Percentiles rank a stretch among this genome's conserved stretches.
Conservation (phyloP, 129 eudicot species). For the Centella asiatica region DNA sequence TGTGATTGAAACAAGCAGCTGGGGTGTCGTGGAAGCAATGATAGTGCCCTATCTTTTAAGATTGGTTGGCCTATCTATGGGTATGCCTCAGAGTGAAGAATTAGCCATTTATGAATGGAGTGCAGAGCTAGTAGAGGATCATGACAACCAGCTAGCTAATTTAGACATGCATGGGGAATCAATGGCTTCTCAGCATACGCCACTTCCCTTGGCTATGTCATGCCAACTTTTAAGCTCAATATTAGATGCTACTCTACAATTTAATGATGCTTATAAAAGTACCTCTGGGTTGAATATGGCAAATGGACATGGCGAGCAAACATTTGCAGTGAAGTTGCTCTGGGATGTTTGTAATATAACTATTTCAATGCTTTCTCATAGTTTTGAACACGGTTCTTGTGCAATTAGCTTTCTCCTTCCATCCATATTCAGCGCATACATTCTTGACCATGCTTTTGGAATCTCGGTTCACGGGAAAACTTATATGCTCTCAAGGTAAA, state of each 20-base stretch:
- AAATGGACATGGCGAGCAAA: conserved; percentile 20
- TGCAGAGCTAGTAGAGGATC: conserved; percentile 9
- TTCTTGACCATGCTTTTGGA: conserved; percentile 27
- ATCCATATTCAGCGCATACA: conserved; percentile 46
- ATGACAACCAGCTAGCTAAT: conserved; percentile 9
- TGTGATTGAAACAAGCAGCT: conserved; percentile 58
- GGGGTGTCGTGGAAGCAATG: conserved; percentile 60
- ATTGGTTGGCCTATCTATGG: conserved; percentile 52
- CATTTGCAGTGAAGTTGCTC: conserved; percentile 47
- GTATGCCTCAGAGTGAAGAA: conserved; percentile 40
- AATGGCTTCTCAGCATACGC: conserved; percentile 18
- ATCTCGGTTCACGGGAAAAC: conserved; percentile 44
- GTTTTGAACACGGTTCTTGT: conserved; percentile 70
- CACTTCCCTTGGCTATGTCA: conserved; percentile 45
- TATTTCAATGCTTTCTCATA: conserved; percentile 60
- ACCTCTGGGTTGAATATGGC: conserved; percentile 17
- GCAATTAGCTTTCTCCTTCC: conserved; percentile 69
- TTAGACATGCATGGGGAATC: conserved; percentile 7
- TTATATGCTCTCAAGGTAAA: conserved; percentile 49
- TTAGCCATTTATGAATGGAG: conserved; percentile 36
- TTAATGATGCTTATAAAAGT: conserved; percentile 19
- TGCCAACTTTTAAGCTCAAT: conserved; percentile 59
- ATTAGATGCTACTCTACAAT: conserved; percentile 46
- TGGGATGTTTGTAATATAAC: conserved; percentile 63
- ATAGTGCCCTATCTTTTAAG: conserved; percentile 59